Base-by-base conservation (phyloP, 1,284 basidiomycete genomes). In the Apiotrichum domesticum region DNA sequence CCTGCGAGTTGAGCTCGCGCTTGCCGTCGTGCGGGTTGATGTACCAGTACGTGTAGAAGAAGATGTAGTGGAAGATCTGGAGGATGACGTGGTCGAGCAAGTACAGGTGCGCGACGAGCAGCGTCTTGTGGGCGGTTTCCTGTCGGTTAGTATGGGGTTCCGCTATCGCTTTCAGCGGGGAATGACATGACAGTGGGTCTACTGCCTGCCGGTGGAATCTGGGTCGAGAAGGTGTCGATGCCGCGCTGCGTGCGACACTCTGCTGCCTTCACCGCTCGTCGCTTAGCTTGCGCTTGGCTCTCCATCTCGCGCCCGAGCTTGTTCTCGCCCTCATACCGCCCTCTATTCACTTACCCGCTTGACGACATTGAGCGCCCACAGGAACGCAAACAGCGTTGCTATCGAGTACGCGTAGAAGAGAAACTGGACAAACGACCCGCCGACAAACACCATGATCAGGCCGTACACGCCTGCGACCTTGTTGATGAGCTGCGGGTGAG, bases 401-500 rank as follows among this genome's bases (percentile, higher is more conserved):
- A 88, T 85, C 10, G 91, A 96, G 79, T 99, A 99, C 41, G 93
- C 80, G 76, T 98, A 98, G 70, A 93, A 82, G 74, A 85, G 87
- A 58, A 97, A 81, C 77, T 99, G 95, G 0, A 88, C 85, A 65
- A 93, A 87, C 7, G 90, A 87, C 29, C 91, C 92, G 41, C 90
- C 90, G 46, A 90, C 87, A 64, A 95, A 80, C 62, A 95, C 82
- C 13, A 93, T 92, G 52, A 98, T 86, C 63, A 99, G 84, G 53
- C 95, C 95, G 73, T 97, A 99, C 14, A 98, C 84, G 56, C 95
- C 95, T 13, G 95, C 95, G 53, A 94, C 94, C 79, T 99, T 99
- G 83, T 99, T 98, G 66, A 99, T 83, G 52, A 96, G 80, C 90
- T 92, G 65, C 5, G 15, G 6, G 21, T 2, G 40, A 13, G 13